Base-by-base conservation (phyloP, 495 filamentous ascomycete species). In the Jackrogersella minutella region DNA sequence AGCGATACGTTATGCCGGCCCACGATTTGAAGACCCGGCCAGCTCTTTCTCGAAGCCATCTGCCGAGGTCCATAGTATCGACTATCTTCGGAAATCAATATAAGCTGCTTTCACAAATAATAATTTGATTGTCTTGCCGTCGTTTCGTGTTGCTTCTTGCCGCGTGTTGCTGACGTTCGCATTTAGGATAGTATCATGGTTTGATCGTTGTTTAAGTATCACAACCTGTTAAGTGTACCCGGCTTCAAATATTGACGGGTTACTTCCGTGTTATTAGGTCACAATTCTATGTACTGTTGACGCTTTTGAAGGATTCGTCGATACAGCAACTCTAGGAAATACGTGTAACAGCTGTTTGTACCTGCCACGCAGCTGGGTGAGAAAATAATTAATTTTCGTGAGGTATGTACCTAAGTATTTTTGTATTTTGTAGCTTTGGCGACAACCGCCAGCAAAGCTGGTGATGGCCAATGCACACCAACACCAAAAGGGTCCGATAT, bases 81-180 rank as follows among this genome's bases (percentile, higher is more conserved):
- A 46, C 41, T 46, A 46, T 46, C 22, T 46, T 26, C 21, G 14
- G 7, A 26, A 26, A 19, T 46, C 41, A 46, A 46, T 46, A 46
- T 46, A 46, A n/a, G 41, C 19, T 46, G 41, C 41, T 46, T 46
- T 46, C 41, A 21, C 40, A 43, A 24, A 43, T n/a, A 30, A 30
- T 9, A 46, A n/a, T 21, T 26, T 46, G 21, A 14, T 46, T 24
- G 21, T 26, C 17, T 26, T 24, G 3, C 26, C 7, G n/a, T 46
- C 17, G 11, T 13, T 46, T 24, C 9, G 22, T n/a, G 24, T 14
- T 24, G 2, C 5, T n/a, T 13, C n/a, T 46, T 41, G n/a, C 16
- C 16, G 17, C 9, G 7, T 17, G 4, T 19, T 41, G 7, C 16
- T 19, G 19, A 41, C 39, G 19, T 41, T 1, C 7, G 16, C 16